Evolutionary conservation across 1,284 basidiomycete genomes (phyloP).

Genomic region (Lentinula novae-zelandiae): DNA sequence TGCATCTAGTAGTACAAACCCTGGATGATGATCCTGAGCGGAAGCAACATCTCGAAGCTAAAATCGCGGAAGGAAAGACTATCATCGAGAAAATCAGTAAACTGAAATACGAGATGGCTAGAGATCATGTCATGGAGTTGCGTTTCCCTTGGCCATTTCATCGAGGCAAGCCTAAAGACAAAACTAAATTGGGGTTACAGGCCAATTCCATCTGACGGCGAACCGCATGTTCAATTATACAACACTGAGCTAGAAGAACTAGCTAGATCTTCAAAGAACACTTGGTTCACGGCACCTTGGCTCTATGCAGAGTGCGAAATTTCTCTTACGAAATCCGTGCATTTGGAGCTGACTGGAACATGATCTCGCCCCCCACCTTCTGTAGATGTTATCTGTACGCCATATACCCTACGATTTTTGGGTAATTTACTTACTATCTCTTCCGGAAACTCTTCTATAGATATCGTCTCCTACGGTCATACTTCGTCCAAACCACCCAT

Average conservation of each 20-base stretch:
- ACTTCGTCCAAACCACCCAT: slow-evolving; percentile 65
- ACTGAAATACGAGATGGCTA: slow-evolving; percentile 88
- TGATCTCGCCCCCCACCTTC: no score
- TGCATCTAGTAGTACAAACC: slow-evolving; percentile 17
- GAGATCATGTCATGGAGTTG: slow-evolving; percentile 73
- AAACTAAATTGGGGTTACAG: slow-evolving; percentile 34
- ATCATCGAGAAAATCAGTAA: slow-evolving; percentile 80
- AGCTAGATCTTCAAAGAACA: slow-evolving; percentile 48
- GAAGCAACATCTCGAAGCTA: slow-evolving; percentile 20
- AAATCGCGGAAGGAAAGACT: slow-evolving; percentile 68
- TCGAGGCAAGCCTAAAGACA: background rate
- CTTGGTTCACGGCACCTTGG: slow-evolving; percentile 94
- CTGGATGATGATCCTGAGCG: slow-evolving; percentile 15
- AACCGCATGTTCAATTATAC: slow-evolving; percentile 63
- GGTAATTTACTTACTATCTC: background rate
- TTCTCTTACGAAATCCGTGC: background rate
- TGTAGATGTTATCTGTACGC: slow-evolving; percentile 62
- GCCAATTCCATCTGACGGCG: slow-evolving; percentile 69
- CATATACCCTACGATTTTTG: background rate
- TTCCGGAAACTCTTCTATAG: slow-evolving; percentile 33
- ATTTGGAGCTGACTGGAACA: background rate
- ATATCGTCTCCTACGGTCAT: slow-evolving; percentile 81
- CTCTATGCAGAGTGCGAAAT: slow-evolving; percentile 82
- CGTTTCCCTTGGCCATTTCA: slow-evolving; percentile 25
- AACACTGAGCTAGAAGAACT: slow-evolving; percentile 67